Evolutionary conservation across 345 rosid genomes (phyloP).

Genomic region (Sisymbrium irio): DNA sequence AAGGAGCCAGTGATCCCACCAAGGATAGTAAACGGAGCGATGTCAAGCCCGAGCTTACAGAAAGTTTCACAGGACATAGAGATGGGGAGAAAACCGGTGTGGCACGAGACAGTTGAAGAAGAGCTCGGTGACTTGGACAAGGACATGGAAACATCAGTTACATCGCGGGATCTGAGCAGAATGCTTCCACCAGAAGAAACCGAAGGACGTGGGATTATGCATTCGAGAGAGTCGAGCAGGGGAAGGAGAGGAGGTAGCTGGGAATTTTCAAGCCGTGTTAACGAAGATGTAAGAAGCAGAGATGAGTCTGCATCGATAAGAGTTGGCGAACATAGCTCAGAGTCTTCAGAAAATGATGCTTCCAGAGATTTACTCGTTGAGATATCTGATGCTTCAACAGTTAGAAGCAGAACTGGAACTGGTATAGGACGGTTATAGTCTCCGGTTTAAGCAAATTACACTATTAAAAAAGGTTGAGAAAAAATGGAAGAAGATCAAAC

Average conservation of each 20-base stretch:
- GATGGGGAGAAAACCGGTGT: constrained; percentile 67
- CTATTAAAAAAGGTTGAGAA: not conserved
- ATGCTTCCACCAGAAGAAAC: constrained; percentile 62
- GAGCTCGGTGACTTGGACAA: constrained; percentile 38
- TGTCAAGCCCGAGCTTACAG: constrained; percentile 43
- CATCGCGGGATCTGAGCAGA: constrained; percentile 57
- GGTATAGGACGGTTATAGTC: constrained; percentile 30
- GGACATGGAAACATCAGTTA: constrained; percentile 37
- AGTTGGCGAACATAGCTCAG: constrained; percentile 20
- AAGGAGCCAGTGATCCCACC: constrained; percentile 52
- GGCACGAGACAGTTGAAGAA: constrained; percentile 51
- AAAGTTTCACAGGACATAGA: constrained; percentile 55
- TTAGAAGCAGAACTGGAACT: constrained; percentile 30
- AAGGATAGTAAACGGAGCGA: constrained; percentile 41
- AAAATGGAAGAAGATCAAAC: not conserved
- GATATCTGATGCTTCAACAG: constrained; percentile 17
- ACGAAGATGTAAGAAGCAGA: constrained; percentile 29
- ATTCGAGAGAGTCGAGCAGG: constrained; percentile 42
- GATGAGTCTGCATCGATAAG: constrained; percentile 17
- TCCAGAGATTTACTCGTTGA: constrained; percentile 23
- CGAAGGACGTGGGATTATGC: constrained; percentile 56
- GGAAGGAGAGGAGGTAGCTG: constrained; percentile 41
- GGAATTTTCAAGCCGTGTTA: constrained; percentile 32
- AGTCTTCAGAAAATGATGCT: constrained; percentile 27
- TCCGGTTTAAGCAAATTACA: constrained; percentile 3